Conservation (phyloP, 768 basidiomycete species). For the Brasilioporus rufonigricans region DNA sequence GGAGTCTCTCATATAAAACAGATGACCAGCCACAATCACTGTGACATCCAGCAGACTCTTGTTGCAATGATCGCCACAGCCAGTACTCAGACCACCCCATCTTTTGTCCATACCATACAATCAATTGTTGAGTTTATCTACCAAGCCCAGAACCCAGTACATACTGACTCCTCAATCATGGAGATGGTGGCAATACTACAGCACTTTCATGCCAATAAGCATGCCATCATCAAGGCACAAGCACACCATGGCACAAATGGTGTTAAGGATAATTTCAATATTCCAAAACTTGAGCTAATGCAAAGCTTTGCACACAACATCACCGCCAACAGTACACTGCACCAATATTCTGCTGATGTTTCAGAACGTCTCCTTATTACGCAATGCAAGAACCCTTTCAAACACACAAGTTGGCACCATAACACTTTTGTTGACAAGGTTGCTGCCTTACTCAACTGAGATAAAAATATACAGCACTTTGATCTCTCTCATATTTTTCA, state of each 20-base stretch:
- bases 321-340: not conserved
- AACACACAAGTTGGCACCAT: not conserved
- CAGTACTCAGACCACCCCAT: too few species aligned
- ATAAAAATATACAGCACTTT: not conserved
- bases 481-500: not conserved
- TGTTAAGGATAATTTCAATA: not conserved
- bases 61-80: too few species aligned
- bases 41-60: not conserved
- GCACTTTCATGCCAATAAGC: not conserved
- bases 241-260: not conserved
- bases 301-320: not conserved
- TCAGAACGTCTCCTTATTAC: not conserved
- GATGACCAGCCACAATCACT: not conserved
- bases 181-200: not conserved
- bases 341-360: not conserved
- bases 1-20: not conserved
- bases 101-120: not conserved
- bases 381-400: not conserved
- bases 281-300: not conserved
- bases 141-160: not conserved
- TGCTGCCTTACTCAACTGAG: not conserved
- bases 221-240: not conserved
- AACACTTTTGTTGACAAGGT: not conserved
- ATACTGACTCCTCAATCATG: not conserved
- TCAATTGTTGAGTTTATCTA: not conserved